Evolutionary conservation across 179 eudicot species (phyloP).

Genomic region (Heliamphora pulchella): DNA sequence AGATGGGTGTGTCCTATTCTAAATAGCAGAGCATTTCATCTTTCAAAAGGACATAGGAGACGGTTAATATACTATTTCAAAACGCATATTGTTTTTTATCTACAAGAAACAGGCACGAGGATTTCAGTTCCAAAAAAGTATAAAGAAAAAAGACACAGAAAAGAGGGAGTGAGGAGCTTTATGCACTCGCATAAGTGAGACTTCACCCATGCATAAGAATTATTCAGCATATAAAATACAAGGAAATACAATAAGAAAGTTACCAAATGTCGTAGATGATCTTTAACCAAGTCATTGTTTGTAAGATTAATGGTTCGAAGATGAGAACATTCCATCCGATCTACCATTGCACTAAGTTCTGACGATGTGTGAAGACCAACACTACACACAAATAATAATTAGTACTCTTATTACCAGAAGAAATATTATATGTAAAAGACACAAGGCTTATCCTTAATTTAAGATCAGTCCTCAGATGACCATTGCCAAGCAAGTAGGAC

Average conservation of each 20-base stretch:
- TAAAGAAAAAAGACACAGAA: background rate
- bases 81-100: background rate
- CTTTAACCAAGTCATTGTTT: constrained; percentile 85
- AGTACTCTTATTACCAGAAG: background rate
- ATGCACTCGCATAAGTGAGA: background rate
- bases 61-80: background rate
- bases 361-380: constrained; percentile 79
- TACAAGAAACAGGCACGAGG: background rate
- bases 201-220: background rate
- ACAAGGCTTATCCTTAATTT: background rate
- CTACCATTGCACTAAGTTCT: constrained; percentile 72
- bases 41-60: background rate
- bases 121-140: too few species aligned
- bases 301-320: constrained; percentile 71
- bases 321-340: constrained; percentile 65
- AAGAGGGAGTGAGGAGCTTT: background rate
- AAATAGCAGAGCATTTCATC: background rate
- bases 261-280: constrained; percentile 95
- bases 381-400: constrained; percentile 35
- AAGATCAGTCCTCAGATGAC: background rate
- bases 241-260: constrained; percentile 4
- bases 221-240: background rate
- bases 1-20: background rate
- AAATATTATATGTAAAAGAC: background rate
- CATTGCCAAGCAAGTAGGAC: background rate